Percentiles rank a stretch among this genome's conserved stretches.
These are phyloP conservation scores for Penicillium griseofulvum DNA, from an alignment of 2,329 filamentous ascomycete genomes.

Conservation along the genomic window DNA sequence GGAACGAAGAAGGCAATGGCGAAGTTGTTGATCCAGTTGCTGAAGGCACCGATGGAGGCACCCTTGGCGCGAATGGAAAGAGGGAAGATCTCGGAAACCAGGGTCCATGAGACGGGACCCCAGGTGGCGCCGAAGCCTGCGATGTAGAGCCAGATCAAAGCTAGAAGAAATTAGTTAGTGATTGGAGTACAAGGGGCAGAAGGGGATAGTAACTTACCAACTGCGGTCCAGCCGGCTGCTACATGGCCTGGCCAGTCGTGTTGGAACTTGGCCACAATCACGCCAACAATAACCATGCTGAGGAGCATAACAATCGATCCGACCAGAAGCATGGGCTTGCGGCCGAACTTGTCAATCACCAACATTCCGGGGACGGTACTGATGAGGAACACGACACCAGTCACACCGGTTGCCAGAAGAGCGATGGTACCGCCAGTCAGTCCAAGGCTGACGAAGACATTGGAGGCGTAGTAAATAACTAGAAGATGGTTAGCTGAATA, in stretches of 20 bases:
- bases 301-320: constrained; percentile 25
- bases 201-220: constrained; percentile 16
- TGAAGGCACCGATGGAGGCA: constrained; percentile 28
- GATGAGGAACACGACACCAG: constrained; percentile 33
- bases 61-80: constrained; percentile 31
- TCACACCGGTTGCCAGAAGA: constrained; percentile 36
- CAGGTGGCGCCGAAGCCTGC: constrained; percentile 27
- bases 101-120: constrained; percentile 30
- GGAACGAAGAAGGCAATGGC: constrained; percentile 31
- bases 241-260: constrained; percentile 28
- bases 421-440: constrained; percentile 33
- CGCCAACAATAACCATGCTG: constrained; percentile 27
- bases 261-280: constrained; percentile 29
- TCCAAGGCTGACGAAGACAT: constrained; percentile 37
- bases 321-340: constrained; percentile 29
- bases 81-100: constrained; percentile 31
- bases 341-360: constrained; percentile 29
- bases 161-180: constrained; percentile 2
- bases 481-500: constrained; percentile 17
- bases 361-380: constrained; percentile 33
- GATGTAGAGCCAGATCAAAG: constrained; percentile 30
- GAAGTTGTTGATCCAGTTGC: constrained; percentile 34
- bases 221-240: constrained; percentile 29
- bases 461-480: constrained; percentile 46
- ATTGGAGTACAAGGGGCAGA: not conserved